phyloP scores from a whole-genome alignment of 495 filamentous ascomycete species.

The Jackrogersella multiformis region DNA sequence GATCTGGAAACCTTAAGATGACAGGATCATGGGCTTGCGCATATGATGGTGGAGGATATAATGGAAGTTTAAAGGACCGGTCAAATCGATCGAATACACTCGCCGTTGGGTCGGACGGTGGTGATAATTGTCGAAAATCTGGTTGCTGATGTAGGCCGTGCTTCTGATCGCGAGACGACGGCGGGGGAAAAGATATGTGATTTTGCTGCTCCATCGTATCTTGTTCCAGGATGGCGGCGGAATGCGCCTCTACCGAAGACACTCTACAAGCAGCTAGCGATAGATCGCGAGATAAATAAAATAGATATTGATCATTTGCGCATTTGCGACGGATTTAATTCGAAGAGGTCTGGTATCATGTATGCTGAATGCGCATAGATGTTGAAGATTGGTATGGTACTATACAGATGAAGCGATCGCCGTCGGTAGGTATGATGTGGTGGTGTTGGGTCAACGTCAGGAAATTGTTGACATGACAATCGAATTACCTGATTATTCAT shows the following conservation, averaged over 20 bases:
- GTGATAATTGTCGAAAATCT: conserved; percentile 33
- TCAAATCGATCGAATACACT: conserved; percentile 35
- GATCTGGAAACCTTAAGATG: conserved; percentile 47
- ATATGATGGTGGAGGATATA: conserved; percentile 52
- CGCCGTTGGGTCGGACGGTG: conserved; percentile 27
- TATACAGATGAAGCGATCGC: conserved; percentile 28
- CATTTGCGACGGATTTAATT: conserved; percentile 15
- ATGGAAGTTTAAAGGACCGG: conserved; percentile 42
- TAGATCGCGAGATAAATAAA: conserved; percentile 20
- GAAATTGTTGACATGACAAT: conserved; percentile 23
- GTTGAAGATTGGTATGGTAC: conserved; percentile 23
- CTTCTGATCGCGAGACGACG: conserved; percentile 39
- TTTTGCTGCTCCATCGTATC: conserved; percentile 42
- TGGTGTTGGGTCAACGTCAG: conserved; percentile 8
- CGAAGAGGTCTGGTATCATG: conserved; percentile 13
- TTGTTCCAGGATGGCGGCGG: neutral
- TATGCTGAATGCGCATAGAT: conserved; percentile 27
- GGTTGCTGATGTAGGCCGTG: conserved; percentile 27
- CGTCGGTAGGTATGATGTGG: conserved; percentile 5
- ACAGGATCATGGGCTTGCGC: conserved; percentile 53
- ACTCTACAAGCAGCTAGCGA: conserved; percentile 21
- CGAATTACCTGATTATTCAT: conserved; percentile 33
- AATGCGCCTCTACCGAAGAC: conserved; percentile 30
- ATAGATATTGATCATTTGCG: conserved; percentile 35
- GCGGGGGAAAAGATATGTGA: conserved; percentile 43